Evolutionary conservation across 202 grass and related monocot species (phyloP).

Genomic region (Carex arenaria): DNA sequence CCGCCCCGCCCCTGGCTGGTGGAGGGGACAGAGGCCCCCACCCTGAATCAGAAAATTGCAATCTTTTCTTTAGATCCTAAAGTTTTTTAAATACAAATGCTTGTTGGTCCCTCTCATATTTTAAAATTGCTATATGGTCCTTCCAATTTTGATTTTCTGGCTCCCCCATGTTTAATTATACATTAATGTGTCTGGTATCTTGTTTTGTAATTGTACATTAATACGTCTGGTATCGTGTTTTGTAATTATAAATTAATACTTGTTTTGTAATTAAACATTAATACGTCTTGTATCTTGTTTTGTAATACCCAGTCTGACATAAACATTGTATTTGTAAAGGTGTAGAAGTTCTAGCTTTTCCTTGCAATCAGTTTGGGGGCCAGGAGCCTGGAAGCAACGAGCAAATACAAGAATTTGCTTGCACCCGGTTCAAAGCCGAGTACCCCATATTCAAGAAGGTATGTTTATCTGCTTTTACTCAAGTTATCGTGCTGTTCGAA

Average conservation of each 20-base stretch:
- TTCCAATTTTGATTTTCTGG: too few relatives aligned
- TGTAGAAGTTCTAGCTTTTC: slow-evolving; percentile 60
- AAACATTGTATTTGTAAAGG: slow-evolving; percentile 29
- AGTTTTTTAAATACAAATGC: too few relatives aligned
- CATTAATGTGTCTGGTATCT: neutral
- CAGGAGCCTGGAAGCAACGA: slow-evolving; percentile 52
- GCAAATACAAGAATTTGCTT: slow-evolving; percentile 59
- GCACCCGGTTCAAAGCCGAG: slow-evolving; percentile 50
- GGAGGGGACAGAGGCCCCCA: too few relatives aligned
- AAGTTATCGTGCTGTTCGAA: neutral
- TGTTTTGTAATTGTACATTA: neutral
- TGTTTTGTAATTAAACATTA: neutral
- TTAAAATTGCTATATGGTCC: too few relatives aligned
- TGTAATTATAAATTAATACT: neutral
- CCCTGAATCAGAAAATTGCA: too few relatives aligned
- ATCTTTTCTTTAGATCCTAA: too few relatives aligned
- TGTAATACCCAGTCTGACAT: neutral
- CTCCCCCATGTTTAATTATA: neutral
- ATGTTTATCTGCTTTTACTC: neutral
- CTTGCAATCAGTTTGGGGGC: slow-evolving; percentile 62
- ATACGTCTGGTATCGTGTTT: neutral
- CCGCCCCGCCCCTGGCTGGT: too few relatives aligned
- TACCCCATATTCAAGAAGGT: slow-evolving; percentile 74
- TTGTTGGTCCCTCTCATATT: too few relatives aligned
- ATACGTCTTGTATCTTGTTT: neutral